Conservation (phyloP, 208 protist species). For the Trypanosoma conorhini region DNA sequence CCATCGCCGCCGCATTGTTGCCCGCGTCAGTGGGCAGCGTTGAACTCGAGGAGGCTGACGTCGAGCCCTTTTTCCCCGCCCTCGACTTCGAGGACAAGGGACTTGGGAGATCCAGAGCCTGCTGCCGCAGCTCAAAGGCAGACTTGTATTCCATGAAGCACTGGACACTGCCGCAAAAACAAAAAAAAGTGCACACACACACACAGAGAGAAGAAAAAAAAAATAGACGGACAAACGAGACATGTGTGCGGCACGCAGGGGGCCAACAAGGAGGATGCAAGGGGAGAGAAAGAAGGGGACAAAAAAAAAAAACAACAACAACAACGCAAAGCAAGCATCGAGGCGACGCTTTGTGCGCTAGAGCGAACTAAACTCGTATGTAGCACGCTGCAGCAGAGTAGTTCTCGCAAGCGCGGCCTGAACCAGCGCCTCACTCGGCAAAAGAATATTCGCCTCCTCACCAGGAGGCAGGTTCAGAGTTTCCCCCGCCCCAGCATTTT, state of each 20-base stretch:
- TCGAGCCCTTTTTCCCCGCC: not conserved
- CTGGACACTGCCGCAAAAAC: not conserved
- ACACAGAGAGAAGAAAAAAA: slow-evolving; percentile 11
- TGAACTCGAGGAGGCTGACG: not conserved
- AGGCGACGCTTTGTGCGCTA: not conserved
- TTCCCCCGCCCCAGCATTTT: not conserved
- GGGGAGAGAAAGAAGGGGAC: not conserved
- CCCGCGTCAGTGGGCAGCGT: not conserved
- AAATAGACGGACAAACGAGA: slow-evolving; percentile 3
- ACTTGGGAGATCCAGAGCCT: slow-evolving; percentile 64
- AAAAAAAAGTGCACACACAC: not conserved
- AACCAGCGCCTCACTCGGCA: slow-evolving; percentile 25
- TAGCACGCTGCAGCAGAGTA: slow-evolving; percentile 17
- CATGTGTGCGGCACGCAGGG: not conserved
- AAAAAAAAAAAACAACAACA: slow-evolving; percentile 1
- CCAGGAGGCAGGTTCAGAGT: not conserved
- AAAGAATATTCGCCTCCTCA: not conserved
- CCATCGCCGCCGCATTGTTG: slow-evolving; percentile 7
- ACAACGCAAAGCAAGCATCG: not conserved
- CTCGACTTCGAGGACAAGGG: slow-evolving; percentile 21
- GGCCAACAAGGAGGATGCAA: not conserved
- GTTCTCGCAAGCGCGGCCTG: slow-evolving; percentile 13
- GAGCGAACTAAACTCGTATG: slow-evolving; percentile 20
- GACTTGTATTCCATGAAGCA: slow-evolving; percentile 72
- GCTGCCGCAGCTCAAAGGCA: slow-evolving; percentile 80